Conservation (phyloP, 2,329 filamentous ascomycete genomes). For the Aureobasidium sp. region DNA sequence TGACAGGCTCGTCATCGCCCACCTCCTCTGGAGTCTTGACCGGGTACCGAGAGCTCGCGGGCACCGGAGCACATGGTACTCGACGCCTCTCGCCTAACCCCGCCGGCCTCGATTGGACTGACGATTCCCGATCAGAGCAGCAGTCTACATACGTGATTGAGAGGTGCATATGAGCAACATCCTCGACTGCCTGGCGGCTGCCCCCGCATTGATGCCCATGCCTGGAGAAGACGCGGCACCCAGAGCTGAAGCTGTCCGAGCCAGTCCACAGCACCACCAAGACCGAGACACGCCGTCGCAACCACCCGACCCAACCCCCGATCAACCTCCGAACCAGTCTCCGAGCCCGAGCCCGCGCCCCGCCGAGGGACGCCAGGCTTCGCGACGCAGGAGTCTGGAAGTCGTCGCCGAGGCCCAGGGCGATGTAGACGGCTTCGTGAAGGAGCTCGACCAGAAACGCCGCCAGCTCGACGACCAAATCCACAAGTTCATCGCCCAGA, state of each 20-base stretch:
- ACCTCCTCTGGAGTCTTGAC: background rate
- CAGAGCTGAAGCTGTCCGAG: background rate
- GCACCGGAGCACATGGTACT: slow-evolving; percentile 2
- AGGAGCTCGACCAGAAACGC: slow-evolving; percentile 28
- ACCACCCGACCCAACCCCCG: background rate
- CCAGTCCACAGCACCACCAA: background rate
- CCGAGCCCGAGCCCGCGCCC: background rate
- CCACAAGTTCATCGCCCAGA: slow-evolving; percentile 30
- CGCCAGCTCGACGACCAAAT: slow-evolving; percentile 31
- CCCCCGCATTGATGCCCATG: slow-evolving; percentile 6
- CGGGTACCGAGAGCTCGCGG: background rate
- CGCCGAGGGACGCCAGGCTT: slow-evolving; percentile 14
- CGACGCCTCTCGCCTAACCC: background rate
- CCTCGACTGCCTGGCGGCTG: slow-evolving; percentile 6
- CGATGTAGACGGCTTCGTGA: slow-evolving; percentile 19
- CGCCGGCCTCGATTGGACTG: background rate
- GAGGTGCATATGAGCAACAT: slow-evolving; percentile 7
- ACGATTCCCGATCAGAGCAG: background rate
- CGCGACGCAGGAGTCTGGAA: slow-evolving; percentile 15
- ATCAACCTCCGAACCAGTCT: slow-evolving; percentile 1
- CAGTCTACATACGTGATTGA: background rate
- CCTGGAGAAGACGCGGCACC: background rate
- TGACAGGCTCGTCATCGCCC: background rate
- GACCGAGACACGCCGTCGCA: background rate
- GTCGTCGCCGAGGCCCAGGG: slow-evolving; percentile 16